These are phyloP conservation scores for Saccharomyces kudriavzevii DNA, from an alignment of 805 yeast species.

Conservation along the genomic window DNA sequence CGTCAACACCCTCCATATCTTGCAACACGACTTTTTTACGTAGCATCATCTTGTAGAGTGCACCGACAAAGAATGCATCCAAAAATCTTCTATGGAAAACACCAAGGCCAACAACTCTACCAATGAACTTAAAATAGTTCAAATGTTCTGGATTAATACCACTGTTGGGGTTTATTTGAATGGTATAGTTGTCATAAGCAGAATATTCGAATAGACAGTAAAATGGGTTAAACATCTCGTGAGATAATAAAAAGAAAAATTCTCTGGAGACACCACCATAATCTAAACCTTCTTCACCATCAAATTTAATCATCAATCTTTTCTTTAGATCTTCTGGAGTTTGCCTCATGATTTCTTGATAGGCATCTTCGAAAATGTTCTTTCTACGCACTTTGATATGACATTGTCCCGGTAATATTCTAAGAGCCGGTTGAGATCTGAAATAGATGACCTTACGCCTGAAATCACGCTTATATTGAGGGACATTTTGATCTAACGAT, in stretches of 20 bases:
- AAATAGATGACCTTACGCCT: slow-evolving; percentile 95
- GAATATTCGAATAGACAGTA: slow-evolving; percentile 96
- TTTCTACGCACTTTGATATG: slow-evolving; percentile 96
- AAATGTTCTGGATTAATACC: slow-evolving; percentile 96
- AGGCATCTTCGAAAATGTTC: slow-evolving; percentile 93
- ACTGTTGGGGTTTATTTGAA: slow-evolving; percentile 95
- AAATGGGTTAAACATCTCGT: slow-evolving; percentile 97
- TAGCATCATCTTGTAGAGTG: slow-evolving; percentile 94
- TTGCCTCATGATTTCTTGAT: slow-evolving; percentile 97
- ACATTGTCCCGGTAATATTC: slow-evolving; percentile 97
- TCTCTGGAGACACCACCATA: slow-evolving; percentile 99
- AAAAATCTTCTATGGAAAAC: slow-evolving; percentile 96
- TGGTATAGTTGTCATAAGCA: slow-evolving; percentile 94
- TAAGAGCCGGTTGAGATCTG: slow-evolving; percentile 95
- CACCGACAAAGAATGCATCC: slow-evolving; percentile 98
- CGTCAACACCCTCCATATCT: slow-evolving; percentile 98
- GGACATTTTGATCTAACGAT: slow-evolving; percentile 94
- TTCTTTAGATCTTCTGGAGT: slow-evolving; percentile 97
- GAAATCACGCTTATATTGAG: slow-evolving; percentile 98
- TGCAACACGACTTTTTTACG: slow-evolving; percentile 89
- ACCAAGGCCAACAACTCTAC: slow-evolving; percentile 96
- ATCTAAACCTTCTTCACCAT: slow-evolving; percentile 98
- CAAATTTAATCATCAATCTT: slow-evolving; percentile 95
- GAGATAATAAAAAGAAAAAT: slow-evolving; percentile 90
- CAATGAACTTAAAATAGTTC: slow-evolving; percentile 95